Evolutionary conservation across 768 basidiomycete genomes (phyloP), one percentile per base, ranked within the genome.

Genomic region (Russula griseocarnosa): DNA sequence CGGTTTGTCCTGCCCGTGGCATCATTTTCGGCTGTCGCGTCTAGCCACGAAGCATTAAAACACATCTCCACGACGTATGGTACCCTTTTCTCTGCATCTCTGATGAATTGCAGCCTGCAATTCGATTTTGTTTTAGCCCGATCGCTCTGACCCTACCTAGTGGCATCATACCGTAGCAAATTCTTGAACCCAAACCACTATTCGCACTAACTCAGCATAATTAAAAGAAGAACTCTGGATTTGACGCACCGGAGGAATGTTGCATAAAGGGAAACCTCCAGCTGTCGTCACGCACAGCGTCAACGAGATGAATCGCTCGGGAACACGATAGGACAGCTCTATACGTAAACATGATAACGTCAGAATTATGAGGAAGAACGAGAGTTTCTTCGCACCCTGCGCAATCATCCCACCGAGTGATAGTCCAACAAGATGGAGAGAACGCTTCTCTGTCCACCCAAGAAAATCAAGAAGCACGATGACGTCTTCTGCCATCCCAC

Each of bases 321-420:
- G 85, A 38, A 91, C 86, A 24, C 81, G 80, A 50, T 72, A 78
- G 0, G 90, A 83, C 3, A 93, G 78, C 69, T 93, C 92, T 92
- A 44, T 24, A 32, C 7, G 36, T 24, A 28, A 28, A 47, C 11
- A n/a, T 3, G 13, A n/a, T 9, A n/a, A 55, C 11, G 55, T 55
- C 14, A 52, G 28, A 34, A 32, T 44, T 28, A 32, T 28, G 47
- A 44, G 30, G 22, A 22, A 50, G 22, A 22, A 50, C 26, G 11
- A 8, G 8, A 40, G 20, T 32, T 38, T 38, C n/a, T 36, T 10
- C 67, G 16, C 63, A 87, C 88, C 86, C 75, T 90, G 87, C 0
- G 88, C 83, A 55, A 91, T 90, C 91, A 92, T 93, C 5, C 91
- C 91, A 2, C 92, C 92, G 5, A 94, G 73, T 44, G 88, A 91